These are phyloP conservation scores for Ochromonas danica DNA, from an alignment of 108 stramenopile species.

Conservation along the genomic window DNA sequence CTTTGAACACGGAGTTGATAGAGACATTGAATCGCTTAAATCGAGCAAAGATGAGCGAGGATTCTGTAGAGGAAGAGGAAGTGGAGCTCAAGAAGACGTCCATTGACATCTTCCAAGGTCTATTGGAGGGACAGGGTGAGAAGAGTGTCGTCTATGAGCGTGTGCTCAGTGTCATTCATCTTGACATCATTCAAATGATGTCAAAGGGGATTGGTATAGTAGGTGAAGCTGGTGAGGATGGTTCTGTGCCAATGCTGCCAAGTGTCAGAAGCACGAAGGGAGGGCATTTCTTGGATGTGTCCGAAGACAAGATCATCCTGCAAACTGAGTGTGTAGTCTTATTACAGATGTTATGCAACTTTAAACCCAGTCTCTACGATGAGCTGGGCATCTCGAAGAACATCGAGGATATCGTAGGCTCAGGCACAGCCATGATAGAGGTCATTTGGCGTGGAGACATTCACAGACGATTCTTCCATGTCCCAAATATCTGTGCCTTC, in stretches of 20 bases:
- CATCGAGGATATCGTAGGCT: slow-evolving; percentile 32
- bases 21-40: slow-evolving; percentile 46
- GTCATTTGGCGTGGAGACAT: slow-evolving; percentile 47
- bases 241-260: not conserved
- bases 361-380: slow-evolving; percentile 36
- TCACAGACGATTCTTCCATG: slow-evolving; percentile 51
- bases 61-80: slow-evolving; percentile 40
- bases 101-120: slow-evolving; percentile 46
- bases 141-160: slow-evolving; percentile 34
- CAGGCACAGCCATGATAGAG: slow-evolving; percentile 40
- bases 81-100: slow-evolving; percentile 39
- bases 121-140: slow-evolving; percentile 45
- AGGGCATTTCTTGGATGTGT: no score
- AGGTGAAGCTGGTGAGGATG: not conserved
- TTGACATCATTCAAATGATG: slow-evolving; percentile 43
- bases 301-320: slow-evolving; percentile 38
- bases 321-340: slow-evolving; percentile 42
- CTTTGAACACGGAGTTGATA: slow-evolving; percentile 45
- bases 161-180: slow-evolving; percentile 44
- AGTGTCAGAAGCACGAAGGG: no score
- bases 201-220: not conserved
- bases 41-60: slow-evolving; percentile 31
- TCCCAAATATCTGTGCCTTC: slow-evolving; percentile 39
- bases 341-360: slow-evolving; percentile 48
- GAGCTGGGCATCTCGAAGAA: slow-evolving; percentile 11